Evolutionary conservation across 139 green algal genomes (phyloP).

Genomic region (Micractinium sp.): DNA sequence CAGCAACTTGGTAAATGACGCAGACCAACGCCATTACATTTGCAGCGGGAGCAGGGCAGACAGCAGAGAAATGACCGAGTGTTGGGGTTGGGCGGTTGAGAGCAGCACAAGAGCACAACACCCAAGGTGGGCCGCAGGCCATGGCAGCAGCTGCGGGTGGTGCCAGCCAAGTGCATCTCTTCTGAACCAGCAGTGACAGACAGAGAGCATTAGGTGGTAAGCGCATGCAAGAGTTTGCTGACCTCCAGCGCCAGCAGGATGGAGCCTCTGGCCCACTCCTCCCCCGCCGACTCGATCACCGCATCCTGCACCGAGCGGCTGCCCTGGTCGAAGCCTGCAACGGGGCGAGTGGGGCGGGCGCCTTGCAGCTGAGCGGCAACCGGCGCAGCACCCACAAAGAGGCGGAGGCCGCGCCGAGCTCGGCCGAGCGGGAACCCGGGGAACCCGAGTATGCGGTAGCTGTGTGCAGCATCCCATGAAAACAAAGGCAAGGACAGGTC

Average conservation of each 20-base stretch:
- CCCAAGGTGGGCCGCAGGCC: background rate
- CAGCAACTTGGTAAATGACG: background rate
- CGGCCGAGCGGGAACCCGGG: background rate
- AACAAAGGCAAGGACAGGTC: too few species aligned
- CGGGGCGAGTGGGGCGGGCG: background rate
- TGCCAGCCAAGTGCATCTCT: too few species aligned
- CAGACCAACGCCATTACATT: background rate
- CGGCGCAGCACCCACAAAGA: background rate
- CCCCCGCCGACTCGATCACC: background rate
- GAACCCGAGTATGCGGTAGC: too few species aligned
- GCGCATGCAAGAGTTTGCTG: background rate
- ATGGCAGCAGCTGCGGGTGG: background rate
- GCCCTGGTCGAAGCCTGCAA: constrained; percentile 20
- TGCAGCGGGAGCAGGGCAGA: background rate
- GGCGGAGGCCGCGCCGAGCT: too few species aligned
- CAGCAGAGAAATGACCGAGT: background rate
- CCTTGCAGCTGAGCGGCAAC: background rate
- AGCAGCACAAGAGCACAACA: background rate
- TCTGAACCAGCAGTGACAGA: too few species aligned
- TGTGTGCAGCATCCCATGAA: too few species aligned
- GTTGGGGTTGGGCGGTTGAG: background rate
- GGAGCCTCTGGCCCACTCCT: background rate
- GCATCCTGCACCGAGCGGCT: constrained; percentile 26
- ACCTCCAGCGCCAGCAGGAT: constrained; percentile 20
- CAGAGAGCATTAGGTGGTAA: too few species aligned